A percentile compares a stretch with the other conserved stretches of the same genome.
Conservation (phyloP, 805 yeast species). For the Sugiyamaella lignohabitans region DNA sequence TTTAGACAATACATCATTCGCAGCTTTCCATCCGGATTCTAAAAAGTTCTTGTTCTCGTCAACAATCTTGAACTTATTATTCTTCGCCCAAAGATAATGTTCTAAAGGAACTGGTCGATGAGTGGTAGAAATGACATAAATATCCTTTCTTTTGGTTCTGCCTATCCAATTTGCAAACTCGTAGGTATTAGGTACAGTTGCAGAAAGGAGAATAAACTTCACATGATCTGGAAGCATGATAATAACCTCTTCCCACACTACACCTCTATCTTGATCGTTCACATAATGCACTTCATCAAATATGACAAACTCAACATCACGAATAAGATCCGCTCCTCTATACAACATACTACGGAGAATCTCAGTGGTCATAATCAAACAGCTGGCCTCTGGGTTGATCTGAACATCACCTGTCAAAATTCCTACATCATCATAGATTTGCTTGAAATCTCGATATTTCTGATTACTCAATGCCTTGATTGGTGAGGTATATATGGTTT, state of each 20-base stretch:
- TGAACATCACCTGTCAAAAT: conserved; percentile 97
- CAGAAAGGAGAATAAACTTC: conserved; percentile 82
- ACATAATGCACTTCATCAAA: conserved; percentile 98
- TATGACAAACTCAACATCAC: conserved; percentile 96
- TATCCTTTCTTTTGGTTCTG: conserved; percentile 90
- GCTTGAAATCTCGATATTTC: conserved; percentile 80
- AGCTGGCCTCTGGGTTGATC: conserved; percentile 92
- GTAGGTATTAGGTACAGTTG: conserved; percentile 97
- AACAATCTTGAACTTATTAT: conserved; percentile 63
- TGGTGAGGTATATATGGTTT: conserved; percentile 94
- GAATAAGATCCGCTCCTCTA: conserved; percentile 89
- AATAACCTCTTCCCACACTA: conserved; percentile 98
- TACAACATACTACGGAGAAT: conserved; percentile 92
- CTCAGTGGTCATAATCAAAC: conserved; percentile 97
- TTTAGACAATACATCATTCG: conserved; percentile 6
- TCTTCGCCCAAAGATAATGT: conserved; percentile 77
- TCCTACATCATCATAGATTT: conserved; percentile 82
- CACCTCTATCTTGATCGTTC: conserved; percentile 95
- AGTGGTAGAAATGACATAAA: conserved; percentile 92
- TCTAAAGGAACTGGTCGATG: conserved; percentile 96
- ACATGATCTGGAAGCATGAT: conserved; percentile 97
- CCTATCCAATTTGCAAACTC: conserved; percentile 99
- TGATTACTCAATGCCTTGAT: conserved; percentile 87
- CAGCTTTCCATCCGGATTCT: conserved; percentile 48
- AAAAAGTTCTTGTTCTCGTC: conserved; percentile 66